These are phyloP conservation scores for Rhodotorula sp. DNA, from an alignment of 1,284 basidiomycete species.

Conservation along the genomic window DNA sequence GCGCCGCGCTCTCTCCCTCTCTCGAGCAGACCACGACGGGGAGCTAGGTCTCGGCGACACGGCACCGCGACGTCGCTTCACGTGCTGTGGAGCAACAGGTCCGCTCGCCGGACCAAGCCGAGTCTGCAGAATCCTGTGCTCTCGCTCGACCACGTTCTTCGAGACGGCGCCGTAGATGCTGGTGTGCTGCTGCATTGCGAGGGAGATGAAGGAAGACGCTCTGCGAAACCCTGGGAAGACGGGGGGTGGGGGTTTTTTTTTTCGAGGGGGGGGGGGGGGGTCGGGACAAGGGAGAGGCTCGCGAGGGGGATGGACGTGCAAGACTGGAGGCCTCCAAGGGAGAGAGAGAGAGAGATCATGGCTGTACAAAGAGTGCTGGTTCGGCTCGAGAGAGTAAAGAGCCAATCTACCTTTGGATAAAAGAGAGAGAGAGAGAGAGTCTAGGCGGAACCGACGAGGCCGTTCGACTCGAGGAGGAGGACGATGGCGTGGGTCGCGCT, in stretches of 20 bases:
- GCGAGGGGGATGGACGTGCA: not conserved
- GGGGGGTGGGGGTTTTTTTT: no score
- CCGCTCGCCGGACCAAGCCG: not conserved
- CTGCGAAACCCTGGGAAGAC: no score
- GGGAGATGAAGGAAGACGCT: not conserved
- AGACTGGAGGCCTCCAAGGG: not conserved
- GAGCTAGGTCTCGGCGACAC: constrained; percentile 22
- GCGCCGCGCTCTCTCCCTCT: no score
- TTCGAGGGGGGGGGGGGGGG: no score
- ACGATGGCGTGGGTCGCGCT: constrained; percentile 52
- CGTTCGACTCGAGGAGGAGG: constrained; percentile 58
- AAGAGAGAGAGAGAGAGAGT: no score
- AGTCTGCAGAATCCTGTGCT: not conserved
- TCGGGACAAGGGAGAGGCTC: not conserved
- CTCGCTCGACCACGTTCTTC: constrained; percentile 11
- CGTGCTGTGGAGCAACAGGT: not conserved
- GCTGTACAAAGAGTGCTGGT: not conserved
- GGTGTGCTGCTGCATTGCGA: constrained; percentile 1
- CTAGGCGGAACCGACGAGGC: constrained; percentile 12
- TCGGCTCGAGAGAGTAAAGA: not conserved
- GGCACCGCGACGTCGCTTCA: not conserved
- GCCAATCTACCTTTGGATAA: not conserved
- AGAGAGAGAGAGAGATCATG: no score
- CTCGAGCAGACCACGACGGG: constrained; percentile 24
- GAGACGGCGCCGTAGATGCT: not conserved